phyloP scores from a whole-genome alignment of 1,139 yeast genomes.

The Meyerozyma elateridarum region DNA sequence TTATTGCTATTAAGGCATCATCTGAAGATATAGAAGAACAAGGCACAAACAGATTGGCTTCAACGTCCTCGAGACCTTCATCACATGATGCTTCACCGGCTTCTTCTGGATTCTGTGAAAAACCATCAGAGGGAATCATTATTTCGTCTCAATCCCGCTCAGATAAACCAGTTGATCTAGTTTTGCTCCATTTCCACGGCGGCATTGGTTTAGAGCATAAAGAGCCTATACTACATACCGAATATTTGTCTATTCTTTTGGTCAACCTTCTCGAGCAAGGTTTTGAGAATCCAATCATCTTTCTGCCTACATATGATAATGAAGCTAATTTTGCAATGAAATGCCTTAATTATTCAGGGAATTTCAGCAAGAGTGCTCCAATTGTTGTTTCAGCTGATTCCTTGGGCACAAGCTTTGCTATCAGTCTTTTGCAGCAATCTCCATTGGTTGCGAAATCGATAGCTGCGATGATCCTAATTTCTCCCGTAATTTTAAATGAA shows the following conservation, averaged over 20 bases:
- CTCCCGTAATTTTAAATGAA: neutral
- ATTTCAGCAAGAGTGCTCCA: too few species aligned
- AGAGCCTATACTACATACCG: slow-evolving; percentile 12
- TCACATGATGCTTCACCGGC: too few species aligned
- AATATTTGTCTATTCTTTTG: slow-evolving; percentile 11
- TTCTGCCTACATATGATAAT: slow-evolving; percentile 8
- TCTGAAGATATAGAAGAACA: too few species aligned
- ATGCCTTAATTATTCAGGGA: too few species aligned
- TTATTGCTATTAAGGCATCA: too few species aligned
- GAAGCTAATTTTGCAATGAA: too few species aligned
- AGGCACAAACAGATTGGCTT: too few species aligned
- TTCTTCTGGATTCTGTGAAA: too few species aligned
- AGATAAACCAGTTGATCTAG: slow-evolving; percentile 9
- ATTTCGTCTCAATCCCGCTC: too few species aligned
- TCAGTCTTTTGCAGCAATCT: neutral
- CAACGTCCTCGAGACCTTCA: too few species aligned
- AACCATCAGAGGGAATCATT: too few species aligned
- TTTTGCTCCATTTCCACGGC: slow-evolving; percentile 13
- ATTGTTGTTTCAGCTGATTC: slow-evolving; percentile 1
- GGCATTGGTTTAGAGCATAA: slow-evolving; percentile 12
- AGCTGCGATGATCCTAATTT: slow-evolving; percentile 1
- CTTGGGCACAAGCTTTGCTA: slow-evolving; percentile 1
- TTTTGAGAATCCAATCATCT: slow-evolving; percentile 13
- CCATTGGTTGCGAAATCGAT: neutral
- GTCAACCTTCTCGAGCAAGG: slow-evolving; percentile 15